These are phyloP conservation scores for Rhizopus stolonifer DNA, from an alignment of 371 early-diverging fungal species.

Conservation along the genomic window DNA sequence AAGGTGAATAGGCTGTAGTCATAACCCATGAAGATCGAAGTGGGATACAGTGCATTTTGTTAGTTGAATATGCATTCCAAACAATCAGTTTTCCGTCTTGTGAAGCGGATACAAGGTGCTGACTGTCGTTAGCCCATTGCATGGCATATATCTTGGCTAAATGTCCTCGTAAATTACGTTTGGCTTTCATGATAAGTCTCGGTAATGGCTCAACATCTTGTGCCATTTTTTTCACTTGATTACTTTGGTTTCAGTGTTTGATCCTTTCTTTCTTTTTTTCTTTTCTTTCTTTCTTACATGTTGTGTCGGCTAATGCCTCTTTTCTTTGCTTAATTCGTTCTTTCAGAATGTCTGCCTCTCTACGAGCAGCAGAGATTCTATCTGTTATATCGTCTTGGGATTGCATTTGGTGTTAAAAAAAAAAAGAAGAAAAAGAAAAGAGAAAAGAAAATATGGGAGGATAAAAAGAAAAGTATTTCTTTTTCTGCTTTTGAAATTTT, in stretches of 20 bases:
- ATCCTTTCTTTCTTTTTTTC: too few relatives aligned
- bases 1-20: slow-evolving; percentile 97
- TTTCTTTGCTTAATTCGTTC: slow-evolving; percentile 93
- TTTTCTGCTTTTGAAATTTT: background rate
- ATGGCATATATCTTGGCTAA: slow-evolving; percentile 98
- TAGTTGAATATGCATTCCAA: slow-evolving; percentile 96
- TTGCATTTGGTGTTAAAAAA: slow-evolving; percentile 1
- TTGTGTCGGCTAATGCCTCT: slow-evolving; percentile 91
- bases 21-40: slow-evolving; percentile 99
- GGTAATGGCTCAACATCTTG: slow-evolving; percentile 78
- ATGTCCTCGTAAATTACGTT: slow-evolving; percentile 94
- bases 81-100: slow-evolving; percentile 98
- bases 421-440: background rate
- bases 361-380: slow-evolving; percentile 85
- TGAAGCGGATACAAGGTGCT: slow-evolving; percentile 94
- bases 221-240: slow-evolving; percentile 44
- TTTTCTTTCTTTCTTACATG: too few relatives aligned
- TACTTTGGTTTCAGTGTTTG: background rate
- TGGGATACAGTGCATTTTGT: slow-evolving; percentile 97
- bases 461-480: background rate
- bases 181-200: slow-evolving; percentile 88
- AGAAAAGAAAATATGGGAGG: too few relatives aligned
- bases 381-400: slow-evolving; percentile 77
- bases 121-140: slow-evolving; percentile 96
- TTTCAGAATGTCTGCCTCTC: slow-evolving; percentile 93